A percentile compares a stretch with the other conserved stretches of the same genome.
These are phyloP conservation scores for Thyridium curvatum DNA, from an alignment of 2,329 filamentous ascomycete genomes.

Conservation along the genomic window DNA sequence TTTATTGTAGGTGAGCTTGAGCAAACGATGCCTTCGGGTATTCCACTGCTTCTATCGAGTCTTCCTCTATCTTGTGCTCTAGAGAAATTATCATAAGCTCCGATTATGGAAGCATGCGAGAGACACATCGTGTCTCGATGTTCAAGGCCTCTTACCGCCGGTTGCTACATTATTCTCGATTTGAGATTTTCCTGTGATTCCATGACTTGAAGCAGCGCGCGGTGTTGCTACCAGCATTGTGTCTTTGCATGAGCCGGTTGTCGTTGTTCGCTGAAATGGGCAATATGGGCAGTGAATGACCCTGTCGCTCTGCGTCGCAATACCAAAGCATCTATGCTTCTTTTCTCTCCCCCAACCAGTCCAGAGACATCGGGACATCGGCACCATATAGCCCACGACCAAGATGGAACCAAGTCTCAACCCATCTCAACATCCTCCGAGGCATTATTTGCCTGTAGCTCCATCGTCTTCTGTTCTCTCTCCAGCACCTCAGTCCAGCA, in stretches of 20 bases:
- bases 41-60: conserved; percentile 48
- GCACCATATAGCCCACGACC: no score
- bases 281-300: background rate
- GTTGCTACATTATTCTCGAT: conserved; percentile 52
- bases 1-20: conserved; percentile 69
- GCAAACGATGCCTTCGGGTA: conserved; percentile 12
- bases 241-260: no score
- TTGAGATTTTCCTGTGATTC: no score
- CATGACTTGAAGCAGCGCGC: no score
- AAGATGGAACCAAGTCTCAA: no score
- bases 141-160: conserved; percentile 67
- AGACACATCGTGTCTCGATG: conserved; percentile 46
- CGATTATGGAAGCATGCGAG: conserved; percentile 69
- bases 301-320: background rate
- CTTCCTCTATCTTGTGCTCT: conserved; percentile 68
- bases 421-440: conserved; percentile 1
- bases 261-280: no score
- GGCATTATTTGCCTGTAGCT: background rate
- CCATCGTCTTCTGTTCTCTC: conserved; percentile 15
- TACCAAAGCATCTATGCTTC: no score
- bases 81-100: conserved; percentile 50
- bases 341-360: no score
- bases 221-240: no score
- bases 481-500: conserved; percentile 12
- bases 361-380: no score